A percentile compares a stretch with the other conserved stretches of the same genome.
Evolutionary conservation across 129 eudicot species (phyloP).

Genomic region (Erigeron canadensis): DNA sequence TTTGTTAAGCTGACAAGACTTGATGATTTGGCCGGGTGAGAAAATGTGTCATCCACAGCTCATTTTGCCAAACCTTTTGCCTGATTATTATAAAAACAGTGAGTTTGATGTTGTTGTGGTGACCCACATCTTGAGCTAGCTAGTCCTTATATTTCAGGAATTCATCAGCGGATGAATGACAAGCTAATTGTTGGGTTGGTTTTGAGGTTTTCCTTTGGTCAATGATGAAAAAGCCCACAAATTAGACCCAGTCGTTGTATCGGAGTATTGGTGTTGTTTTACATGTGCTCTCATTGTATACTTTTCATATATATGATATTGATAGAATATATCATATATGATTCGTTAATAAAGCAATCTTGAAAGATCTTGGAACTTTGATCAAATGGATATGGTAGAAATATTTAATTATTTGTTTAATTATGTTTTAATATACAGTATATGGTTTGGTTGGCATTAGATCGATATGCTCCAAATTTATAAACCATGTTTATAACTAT

Average conservation of each 20-base stretch:
- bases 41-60: constrained; percentile 38
- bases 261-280: not conserved
- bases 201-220: too few species aligned
- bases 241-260: too few species aligned
- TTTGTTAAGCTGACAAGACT: constrained; percentile 33
- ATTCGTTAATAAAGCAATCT: constrained; percentile 12
- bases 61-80: constrained; percentile 40
- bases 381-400: constrained; percentile 1
- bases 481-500: too few species aligned
- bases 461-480: too few species aligned
- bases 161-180: too few species aligned
- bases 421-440: too few species aligned
- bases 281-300: constrained; percentile 8
- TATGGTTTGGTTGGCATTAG: too few species aligned
- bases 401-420: too few species aligned
- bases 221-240: too few species aligned
- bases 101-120: constrained; percentile 25
- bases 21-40: constrained; percentile 9
- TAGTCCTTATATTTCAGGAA: constrained; percentile 3
- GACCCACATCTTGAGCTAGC: constrained; percentile 20
- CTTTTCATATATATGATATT: constrained; percentile 7
- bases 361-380: constrained; percentile 10
- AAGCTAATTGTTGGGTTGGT: too few species aligned
- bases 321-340: constrained; percentile 1
- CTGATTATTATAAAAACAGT: constrained; percentile 15